phyloP scores from a whole-genome alignment of 2,329 filamentous ascomycete genomes.

The Rhynchosporium graminicola region DNA sequence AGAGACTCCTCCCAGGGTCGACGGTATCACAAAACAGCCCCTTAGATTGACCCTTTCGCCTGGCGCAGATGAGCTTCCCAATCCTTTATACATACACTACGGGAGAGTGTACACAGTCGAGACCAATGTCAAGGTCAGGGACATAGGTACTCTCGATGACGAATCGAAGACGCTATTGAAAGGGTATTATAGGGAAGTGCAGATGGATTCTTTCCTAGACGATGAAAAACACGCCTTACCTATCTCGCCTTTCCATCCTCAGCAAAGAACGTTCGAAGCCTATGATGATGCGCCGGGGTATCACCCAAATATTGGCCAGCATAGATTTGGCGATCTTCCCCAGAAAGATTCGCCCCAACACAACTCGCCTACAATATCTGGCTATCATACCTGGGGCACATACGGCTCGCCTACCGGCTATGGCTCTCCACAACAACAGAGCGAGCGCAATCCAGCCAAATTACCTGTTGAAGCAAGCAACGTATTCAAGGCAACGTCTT shows the following conservation, averaged over 20 bases:
- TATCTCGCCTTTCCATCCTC: neutral
- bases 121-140: constrained; percentile 33
- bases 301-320: neutral
- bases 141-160: constrained; percentile 31
- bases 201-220: constrained; percentile 2
- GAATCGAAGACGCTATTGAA: constrained; percentile 24
- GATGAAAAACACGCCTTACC: constrained; percentile 6
- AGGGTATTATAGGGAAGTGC: constrained; percentile 16
- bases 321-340: too few relatives aligned
- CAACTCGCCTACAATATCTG: too few relatives aligned
- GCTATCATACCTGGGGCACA: too few relatives aligned
- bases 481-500: too few relatives aligned
- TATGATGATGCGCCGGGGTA: constrained; percentile 8
- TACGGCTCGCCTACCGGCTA: too few relatives aligned
- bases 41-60: constrained; percentile 25
- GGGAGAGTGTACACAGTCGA: constrained; percentile 30
- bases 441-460: too few relatives aligned
- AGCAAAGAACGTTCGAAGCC: neutral
- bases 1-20: constrained; percentile 13
- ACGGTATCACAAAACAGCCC: constrained; percentile 22
- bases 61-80: constrained; percentile 17
- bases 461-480: too few relatives aligned
- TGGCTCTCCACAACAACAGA: too few relatives aligned
- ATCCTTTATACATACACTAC: constrained; percentile 33
- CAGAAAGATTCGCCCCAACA: too few relatives aligned